phyloP scores from a whole-genome alignment of 2,329 filamentous ascomycete genomes.

The Rhexocercosporidium sp. region DNA sequence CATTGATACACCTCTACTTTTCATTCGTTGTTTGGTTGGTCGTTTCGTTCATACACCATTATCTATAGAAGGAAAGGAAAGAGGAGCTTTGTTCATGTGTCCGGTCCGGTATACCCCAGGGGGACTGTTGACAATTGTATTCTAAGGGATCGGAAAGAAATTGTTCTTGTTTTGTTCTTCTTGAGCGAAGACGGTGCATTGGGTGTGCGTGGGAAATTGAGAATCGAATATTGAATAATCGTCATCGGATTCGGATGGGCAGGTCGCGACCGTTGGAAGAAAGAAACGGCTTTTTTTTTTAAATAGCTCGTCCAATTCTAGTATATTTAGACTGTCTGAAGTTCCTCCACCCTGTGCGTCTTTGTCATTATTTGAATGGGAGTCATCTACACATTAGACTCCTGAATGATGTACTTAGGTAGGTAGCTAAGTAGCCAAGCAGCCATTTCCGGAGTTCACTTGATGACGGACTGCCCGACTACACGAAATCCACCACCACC shows the following conservation, averaged over 20 bases:
- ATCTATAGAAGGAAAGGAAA: conserved; percentile 3
- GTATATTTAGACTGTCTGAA: not conserved
- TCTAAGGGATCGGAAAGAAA: conserved; percentile 1
- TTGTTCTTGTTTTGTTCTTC: not conserved
- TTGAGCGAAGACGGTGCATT: not conserved
- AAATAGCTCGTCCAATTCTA: not conserved
- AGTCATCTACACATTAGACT: no score
- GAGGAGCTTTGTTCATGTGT: conserved; percentile 10
- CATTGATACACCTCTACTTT: conserved; percentile 15
- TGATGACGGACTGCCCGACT: no score
- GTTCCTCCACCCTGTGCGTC: no score
- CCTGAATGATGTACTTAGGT: no score
- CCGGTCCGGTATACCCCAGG: conserved; percentile 23
- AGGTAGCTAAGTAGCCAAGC: no score
- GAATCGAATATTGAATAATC: not conserved
- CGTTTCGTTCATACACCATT: conserved; percentile 12
- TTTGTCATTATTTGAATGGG: no score
- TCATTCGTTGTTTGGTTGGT: not conserved
- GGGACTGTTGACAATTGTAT: conserved; percentile 17
- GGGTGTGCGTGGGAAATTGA: not conserved
- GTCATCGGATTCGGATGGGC: not conserved
- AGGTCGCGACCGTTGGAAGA: not conserved
- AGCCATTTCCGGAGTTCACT: no score
- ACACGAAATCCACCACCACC: no score
- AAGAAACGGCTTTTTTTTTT: not conserved